Base-by-base conservation (phyloP, 495 filamentous ascomycete genomes). In the Penicillium parvum region DNA sequence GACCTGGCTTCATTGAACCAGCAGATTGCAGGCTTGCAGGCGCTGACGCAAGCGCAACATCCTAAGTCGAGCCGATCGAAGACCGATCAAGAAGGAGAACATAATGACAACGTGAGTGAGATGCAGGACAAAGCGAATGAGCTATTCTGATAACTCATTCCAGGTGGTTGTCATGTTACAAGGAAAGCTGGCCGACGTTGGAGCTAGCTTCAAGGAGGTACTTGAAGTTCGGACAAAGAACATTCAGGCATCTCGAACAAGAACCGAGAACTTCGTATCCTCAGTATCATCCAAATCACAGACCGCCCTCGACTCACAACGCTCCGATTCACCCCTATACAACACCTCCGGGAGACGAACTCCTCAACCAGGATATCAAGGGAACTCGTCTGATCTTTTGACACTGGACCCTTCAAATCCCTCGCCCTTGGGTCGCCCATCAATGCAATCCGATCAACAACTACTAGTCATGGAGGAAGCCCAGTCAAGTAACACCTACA, bases 211-310 rank as follows among this genome's bases (percentile, higher is more conserved):
- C 77, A 96, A 97, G 64, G 91, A 96, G 51, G 91, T 97, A 0
- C 75, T 97, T 9, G 92, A 98, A 60, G 88, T 96, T 16, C 83
- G 92, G 21, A 98, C 92, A 32, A 96, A 96, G 72, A 98, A 98
- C 64, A 96, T 97, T 37, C 94, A 96, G 64, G 94, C 94, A 9
- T 91, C 88, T 32, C 77, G 88, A 25, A 84, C 87, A 29, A 72
- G 92, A 43, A 96, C 92, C 36, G 94, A 98, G 62, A 92, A 96
- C 57, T 98, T 98, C 49, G 86, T 97, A 16, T 90, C 86, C 2
- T 88, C 86, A 9, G 88, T 94, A 28, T 86, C 85, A 3, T 79
- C 85, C 28, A 88, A 91, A 43, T 81, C 85, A 22, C 86, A 87
- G 47, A 75, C 72, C 3, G 77, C 83, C 0, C 61, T 79, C 32